Percentiles rank a stretch among this genome's conserved stretches.
phyloP scores from a whole-genome alignment of 2,329 filamentous ascomycete species.

The Trichocomaceae sp. region DNA sequence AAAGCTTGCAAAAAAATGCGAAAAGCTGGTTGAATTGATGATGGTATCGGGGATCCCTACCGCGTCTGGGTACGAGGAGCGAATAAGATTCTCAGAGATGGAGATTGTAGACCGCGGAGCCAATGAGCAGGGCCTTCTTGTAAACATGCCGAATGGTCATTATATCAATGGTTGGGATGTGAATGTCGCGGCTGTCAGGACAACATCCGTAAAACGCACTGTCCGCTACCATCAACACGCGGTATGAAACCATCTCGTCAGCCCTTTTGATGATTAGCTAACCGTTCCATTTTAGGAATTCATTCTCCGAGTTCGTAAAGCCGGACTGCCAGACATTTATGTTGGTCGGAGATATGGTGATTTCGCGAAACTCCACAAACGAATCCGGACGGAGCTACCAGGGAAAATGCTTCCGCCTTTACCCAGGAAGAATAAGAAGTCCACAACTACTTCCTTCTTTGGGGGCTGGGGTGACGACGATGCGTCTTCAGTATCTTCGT shows the following conservation, averaged over 20 bases:
- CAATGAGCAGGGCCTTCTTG: slow-evolving; percentile 80
- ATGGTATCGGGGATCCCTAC: slow-evolving; percentile 97
- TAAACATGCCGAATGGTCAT: slow-evolving; percentile 84
- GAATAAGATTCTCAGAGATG: slow-evolving; percentile 92
- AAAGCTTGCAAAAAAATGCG: slow-evolving; percentile 85
- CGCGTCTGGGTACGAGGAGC: slow-evolving; percentile 93
- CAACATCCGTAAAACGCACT: slow-evolving; percentile 73
- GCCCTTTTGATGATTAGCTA: background rate
- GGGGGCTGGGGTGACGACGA: slow-evolving; percentile 64
- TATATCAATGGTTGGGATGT: slow-evolving; percentile 95
- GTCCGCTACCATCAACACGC: slow-evolving; percentile 88
- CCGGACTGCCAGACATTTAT: slow-evolving; percentile 67
- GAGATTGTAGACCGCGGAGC: slow-evolving; percentile 92
- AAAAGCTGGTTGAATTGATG: slow-evolving; percentile 97
- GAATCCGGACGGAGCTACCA: slow-evolving; percentile 74
- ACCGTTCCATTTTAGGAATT: slow-evolving; percentile 61
- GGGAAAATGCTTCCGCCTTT: slow-evolving; percentile 82
- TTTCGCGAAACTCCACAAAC: slow-evolving; percentile 72
- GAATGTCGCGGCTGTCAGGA: slow-evolving; percentile 84
- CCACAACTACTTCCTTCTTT: slow-evolving; percentile 55
- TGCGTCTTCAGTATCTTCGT: slow-evolving; percentile 71
- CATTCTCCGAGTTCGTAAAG: slow-evolving; percentile 74
- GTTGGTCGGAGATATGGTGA: slow-evolving; percentile 83
- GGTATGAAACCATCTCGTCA: slow-evolving; percentile 44
- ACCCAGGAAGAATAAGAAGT: slow-evolving; percentile 86